These are phyloP conservation scores for Pythium chondricola DNA, from an alignment of 352 stramenopile genomes.

Conservation along the genomic window DNA sequence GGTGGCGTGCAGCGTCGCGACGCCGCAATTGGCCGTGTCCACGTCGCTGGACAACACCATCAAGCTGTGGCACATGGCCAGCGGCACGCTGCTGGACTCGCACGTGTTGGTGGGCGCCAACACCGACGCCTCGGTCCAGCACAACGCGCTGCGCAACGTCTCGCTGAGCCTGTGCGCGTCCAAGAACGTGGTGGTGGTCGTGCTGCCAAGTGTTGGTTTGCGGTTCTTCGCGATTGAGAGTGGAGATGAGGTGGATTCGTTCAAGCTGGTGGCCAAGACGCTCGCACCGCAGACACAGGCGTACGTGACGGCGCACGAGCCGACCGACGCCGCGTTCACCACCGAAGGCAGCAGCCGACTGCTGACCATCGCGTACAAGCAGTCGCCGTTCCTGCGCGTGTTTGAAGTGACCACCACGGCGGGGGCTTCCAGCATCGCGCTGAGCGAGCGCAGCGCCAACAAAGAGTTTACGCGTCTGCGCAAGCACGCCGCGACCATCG, in stretches of 20 bases:
- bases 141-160: too few species aligned
- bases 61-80: conserved; percentile 64
- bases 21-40: conserved; percentile 50
- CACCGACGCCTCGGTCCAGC: conserved; percentile 18
- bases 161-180: too few species aligned
- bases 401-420: conserved; percentile 34
- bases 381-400: conserved; percentile 51
- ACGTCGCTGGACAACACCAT: conserved; percentile 79
- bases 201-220: conserved; percentile 39
- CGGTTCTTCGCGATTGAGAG: conserved; percentile 52
- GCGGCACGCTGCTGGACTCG: conserved; percentile 48
- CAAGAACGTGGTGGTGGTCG: conserved; percentile 48
- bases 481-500: conserved; percentile 38
- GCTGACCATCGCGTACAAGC: conserved; percentile 54
- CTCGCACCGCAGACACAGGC: conserved; percentile 20
- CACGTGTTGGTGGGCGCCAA: conserved; percentile 31
- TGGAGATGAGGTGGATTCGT: conserved; percentile 4
- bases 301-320: conserved; percentile 25
- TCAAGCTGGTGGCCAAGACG: conserved; percentile 15
- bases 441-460: conserved; percentile 15
- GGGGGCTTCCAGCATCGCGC: conserved; percentile 15
- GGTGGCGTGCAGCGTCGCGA: conserved; percentile 36
- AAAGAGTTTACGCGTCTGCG: conserved; percentile 38
- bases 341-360: conserved; percentile 26
- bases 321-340: conserved; percentile 45